Percentiles rank a stretch among this genome's conserved stretches.
Evolutionary conservation across 2,329 filamentous ascomycete genomes (phyloP).

Genomic region (Aspergillus ruber): DNA sequence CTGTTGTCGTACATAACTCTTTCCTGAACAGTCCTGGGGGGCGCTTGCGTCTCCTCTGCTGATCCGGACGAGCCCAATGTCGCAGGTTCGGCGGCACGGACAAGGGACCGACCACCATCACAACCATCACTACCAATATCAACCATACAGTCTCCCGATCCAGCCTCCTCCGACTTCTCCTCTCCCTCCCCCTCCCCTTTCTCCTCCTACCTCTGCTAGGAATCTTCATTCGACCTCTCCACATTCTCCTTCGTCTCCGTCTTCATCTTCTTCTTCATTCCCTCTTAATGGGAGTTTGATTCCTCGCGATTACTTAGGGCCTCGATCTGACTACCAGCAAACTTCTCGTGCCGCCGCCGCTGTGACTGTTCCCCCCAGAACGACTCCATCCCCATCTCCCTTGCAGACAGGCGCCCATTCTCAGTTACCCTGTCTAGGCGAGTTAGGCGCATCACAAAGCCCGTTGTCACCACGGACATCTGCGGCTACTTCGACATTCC

Average conservation of each 20-base stretch:
- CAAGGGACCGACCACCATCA: neutral
- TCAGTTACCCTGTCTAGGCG: conserved; percentile 14
- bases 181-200: conserved; percentile 5
- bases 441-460: conserved; percentile 19
- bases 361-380: conserved; percentile 19
- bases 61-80: conserved; percentile 1
- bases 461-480: conserved; percentile 21
- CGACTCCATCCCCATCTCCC: conserved; percentile 19
- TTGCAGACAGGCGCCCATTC: conserved; percentile 23
- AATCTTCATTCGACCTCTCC: neutral
- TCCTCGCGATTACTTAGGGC: conserved; percentile 29
- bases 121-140: neutral
- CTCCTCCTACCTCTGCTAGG: conserved; percentile 1
- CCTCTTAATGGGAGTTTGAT: conserved; percentile 22
- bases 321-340: conserved; percentile 21
- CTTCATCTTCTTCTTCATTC: neutral
- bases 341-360: conserved; percentile 14
- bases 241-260: neutral
- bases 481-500: conserved; percentile 14
- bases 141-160: neutral
- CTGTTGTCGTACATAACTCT: no score
- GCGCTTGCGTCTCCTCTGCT: neutral
- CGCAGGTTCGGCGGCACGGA: neutral
- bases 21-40: no score
- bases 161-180: conserved; percentile 2